A percentile compares a stretch with the other conserved stretches of the same genome.
Conservation (phyloP, 345 rosid species). For the Limnanthes douglasii region DNA sequence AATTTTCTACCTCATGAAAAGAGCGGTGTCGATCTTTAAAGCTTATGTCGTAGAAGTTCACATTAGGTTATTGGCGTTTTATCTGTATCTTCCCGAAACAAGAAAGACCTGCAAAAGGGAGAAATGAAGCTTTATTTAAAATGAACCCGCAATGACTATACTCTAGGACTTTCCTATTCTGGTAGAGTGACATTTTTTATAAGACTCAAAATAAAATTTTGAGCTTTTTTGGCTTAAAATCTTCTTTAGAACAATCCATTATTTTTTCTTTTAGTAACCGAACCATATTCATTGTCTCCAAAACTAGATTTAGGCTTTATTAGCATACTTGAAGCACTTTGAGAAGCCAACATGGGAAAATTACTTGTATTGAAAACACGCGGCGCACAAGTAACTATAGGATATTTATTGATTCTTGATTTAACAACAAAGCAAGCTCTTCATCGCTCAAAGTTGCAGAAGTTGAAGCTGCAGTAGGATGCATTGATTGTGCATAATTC, state of each 20-base stretch:
- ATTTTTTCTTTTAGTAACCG: constrained; percentile 66
- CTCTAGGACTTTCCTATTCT: too few relatives aligned
- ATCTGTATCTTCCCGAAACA: too few relatives aligned
- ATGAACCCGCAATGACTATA: too few relatives aligned
- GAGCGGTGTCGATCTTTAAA: too few relatives aligned
- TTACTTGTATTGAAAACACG: constrained; percentile 76
- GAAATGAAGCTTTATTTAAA: too few relatives aligned
- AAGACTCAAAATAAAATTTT: too few relatives aligned
- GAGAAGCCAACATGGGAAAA: constrained; percentile 60
- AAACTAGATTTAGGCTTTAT: constrained; percentile 65
- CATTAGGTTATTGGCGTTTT: too few relatives aligned
- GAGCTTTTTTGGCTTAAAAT: too few relatives aligned
- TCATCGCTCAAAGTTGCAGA: constrained; percentile 64
- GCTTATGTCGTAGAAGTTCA: too few relatives aligned
- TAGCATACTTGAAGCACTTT: constrained; percentile 42
- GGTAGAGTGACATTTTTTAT: too few relatives aligned
- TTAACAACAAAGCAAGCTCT: constrained; percentile 97
- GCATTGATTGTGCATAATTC: constrained; percentile 29
- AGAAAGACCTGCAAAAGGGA: too few relatives aligned
- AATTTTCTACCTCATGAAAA: constrained; percentile 44
- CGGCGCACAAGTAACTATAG: constrained; percentile 95
- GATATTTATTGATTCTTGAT: constrained; percentile 96
- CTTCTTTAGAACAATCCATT: constrained; percentile 62
- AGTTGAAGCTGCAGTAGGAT: constrained; percentile 30
- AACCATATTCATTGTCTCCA: constrained; percentile 50